Conservation (phyloP, 352 stramenopile species). For the Phytophthora pini region DNA sequence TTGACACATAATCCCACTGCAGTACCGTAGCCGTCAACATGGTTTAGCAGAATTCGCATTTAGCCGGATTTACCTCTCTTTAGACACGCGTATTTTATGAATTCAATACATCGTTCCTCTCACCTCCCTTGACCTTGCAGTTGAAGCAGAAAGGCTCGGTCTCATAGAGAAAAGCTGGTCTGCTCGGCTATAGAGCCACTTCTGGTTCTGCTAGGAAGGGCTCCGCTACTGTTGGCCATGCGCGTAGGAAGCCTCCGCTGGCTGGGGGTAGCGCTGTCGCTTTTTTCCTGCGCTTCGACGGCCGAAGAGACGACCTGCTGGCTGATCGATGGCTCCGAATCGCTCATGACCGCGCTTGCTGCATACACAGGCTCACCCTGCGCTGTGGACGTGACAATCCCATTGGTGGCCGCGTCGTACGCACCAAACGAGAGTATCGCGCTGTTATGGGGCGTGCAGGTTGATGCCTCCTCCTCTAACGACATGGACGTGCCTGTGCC, state of each 20-base stretch:
- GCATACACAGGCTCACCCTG: conserved; percentile 35
- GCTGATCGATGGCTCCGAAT: conserved; percentile 38
- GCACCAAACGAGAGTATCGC: conserved; percentile 46
- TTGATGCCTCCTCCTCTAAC: conserved; percentile 45
- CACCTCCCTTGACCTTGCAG: conserved; percentile 4
- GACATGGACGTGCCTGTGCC: conserved; percentile 52
- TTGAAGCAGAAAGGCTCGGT: conserved; percentile 26
- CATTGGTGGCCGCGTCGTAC: conserved; percentile 43
- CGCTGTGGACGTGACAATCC: conserved; percentile 42
- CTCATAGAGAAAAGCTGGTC: conserved; percentile 30
- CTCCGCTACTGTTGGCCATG: conserved; percentile 17
- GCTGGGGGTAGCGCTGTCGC: conserved; percentile 4
- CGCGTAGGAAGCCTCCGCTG: conserved; percentile 6
- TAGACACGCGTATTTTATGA: neutral
- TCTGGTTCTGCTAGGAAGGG: conserved; percentile 17
- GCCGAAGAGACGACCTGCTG: conserved; percentile 39
- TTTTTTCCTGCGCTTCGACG: conserved; percentile 8
- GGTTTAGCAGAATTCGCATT: conserved; percentile 16
- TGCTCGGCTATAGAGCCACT: conserved; percentile 6
- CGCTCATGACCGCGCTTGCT: conserved; percentile 23
- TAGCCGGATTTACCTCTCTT: neutral
- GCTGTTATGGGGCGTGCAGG: conserved; percentile 50
- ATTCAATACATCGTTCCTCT: neutral
- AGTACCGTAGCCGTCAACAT: conserved; percentile 15
- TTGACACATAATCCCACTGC: neutral